Percentiles rank a stretch among this genome's conserved stretches.
Conservation (phyloP, 441 rosid genomes). For the Metrosideros polymorpha region DNA sequence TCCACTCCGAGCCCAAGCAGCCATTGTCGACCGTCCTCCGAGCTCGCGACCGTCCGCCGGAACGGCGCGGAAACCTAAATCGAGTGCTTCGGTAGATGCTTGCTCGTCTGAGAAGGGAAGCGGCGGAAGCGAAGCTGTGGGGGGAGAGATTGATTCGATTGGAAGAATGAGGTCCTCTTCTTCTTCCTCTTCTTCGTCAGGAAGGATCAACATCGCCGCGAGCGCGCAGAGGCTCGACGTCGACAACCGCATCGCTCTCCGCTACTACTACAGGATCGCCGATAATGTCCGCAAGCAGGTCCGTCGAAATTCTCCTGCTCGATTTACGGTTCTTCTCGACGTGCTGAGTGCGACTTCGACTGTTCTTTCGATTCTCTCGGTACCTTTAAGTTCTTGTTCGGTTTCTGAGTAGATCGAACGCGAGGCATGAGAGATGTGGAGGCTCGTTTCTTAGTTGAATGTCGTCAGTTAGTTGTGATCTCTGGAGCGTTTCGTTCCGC, state of each 20-base stretch:
- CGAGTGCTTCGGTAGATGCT: background rate
- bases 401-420: background rate
- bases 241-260: slow-evolving; percentile 73
- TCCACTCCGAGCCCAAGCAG: slow-evolving; percentile 5
- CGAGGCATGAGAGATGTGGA: background rate
- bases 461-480: background rate
- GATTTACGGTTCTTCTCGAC: background rate
- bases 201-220: slow-evolving; percentile 55
- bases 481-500: background rate
- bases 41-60: background rate
- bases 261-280: slow-evolving; percentile 73
- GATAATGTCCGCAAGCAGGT: slow-evolving; percentile 93
- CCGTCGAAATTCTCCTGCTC: background rate
- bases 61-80: background rate
- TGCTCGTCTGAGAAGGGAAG: background rate
- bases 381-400: background rate
- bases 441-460: background rate
- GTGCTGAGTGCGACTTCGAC: background rate
- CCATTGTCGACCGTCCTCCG: slow-evolving; percentile 15
- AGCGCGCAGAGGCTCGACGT: slow-evolving; percentile 61
- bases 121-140: background rate
- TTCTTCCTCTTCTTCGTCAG: slow-evolving; percentile 25
- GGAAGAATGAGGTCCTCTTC: background rate
- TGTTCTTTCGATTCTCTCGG: background rate
- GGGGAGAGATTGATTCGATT: slow-evolving; percentile 28